Evolutionary conservation across 495 filamentous ascomycete species (phyloP).

Genomic region (Sporormia fimetaria): DNA sequence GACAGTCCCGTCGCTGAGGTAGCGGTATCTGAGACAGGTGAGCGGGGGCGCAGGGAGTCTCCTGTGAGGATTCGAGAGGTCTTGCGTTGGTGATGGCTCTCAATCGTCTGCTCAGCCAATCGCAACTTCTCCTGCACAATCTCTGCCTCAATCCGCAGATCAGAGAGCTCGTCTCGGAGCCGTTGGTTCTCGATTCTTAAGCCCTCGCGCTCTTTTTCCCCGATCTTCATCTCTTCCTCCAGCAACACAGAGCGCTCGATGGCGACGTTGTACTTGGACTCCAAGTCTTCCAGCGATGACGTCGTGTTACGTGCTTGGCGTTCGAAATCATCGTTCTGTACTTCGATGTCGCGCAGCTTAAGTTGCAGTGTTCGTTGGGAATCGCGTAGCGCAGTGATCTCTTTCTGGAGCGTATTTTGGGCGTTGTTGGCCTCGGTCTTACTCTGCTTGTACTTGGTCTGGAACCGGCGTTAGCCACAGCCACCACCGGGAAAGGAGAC

Average conservation of each 20-base stretch:
- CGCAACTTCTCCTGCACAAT: slow-evolving; percentile 87
- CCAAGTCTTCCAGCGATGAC: slow-evolving; percentile 90
- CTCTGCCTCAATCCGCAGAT: slow-evolving; percentile 88
- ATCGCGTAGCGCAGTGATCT: slow-evolving; percentile 84
- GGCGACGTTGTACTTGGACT: slow-evolving; percentile 89
- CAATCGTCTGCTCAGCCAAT: slow-evolving; percentile 46
- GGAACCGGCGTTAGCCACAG: slow-evolving; percentile 6
- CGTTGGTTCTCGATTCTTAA: slow-evolving; percentile 83
- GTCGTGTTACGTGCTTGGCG: slow-evolving; percentile 86
- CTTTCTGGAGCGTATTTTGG: slow-evolving; percentile 84
- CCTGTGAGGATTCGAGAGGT: slow-evolving; percentile 39
- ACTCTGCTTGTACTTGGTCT: slow-evolving; percentile 94
- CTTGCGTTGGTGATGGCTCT: slow-evolving; percentile 40
- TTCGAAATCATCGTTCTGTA: slow-evolving; percentile 96
- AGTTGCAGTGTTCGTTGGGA: slow-evolving; percentile 68
- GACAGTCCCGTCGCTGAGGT: slow-evolving; percentile 32
- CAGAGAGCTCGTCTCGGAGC: slow-evolving; percentile 77
- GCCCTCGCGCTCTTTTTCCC: slow-evolving; percentile 79
- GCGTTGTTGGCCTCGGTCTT: slow-evolving; percentile 73
- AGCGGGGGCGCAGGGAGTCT: slow-evolving; percentile 32
- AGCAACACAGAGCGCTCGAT: slow-evolving; percentile 87
- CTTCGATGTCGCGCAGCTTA: slow-evolving; percentile 84
- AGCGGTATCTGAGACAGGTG: slow-evolving; percentile 40
- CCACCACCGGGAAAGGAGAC: neutral
- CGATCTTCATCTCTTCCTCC: slow-evolving; percentile 83